phyloP scores from a whole-genome alignment of 192 early-diverging fungal species.

The Linnemannia elongata region DNA sequence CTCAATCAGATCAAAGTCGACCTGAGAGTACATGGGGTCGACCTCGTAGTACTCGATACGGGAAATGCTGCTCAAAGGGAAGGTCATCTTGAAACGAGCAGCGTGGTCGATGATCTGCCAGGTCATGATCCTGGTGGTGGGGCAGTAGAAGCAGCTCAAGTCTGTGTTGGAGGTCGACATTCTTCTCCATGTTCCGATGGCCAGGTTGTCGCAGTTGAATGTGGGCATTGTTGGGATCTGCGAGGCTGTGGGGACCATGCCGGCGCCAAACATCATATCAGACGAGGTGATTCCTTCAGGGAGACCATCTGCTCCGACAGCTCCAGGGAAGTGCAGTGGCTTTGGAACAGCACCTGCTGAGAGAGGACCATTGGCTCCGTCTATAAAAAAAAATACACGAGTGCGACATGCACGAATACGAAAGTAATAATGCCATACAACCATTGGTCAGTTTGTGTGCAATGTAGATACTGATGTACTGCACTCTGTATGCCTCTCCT shows the following conservation, averaged over 20 bases:
- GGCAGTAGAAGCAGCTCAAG: conserved; percentile 67
- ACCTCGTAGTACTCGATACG: conserved; percentile 60
- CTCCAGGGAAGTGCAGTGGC: conserved; percentile 47
- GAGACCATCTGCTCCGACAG: conserved; percentile 32
- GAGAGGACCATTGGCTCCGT: conserved; percentile 51
- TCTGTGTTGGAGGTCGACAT: conserved; percentile 68
- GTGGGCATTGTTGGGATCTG: conserved; percentile 55
- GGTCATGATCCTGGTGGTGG: conserved; percentile 61
- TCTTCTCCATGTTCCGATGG: conserved; percentile 74
- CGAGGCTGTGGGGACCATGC: conserved; percentile 42
- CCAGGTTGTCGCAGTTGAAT: conserved; percentile 66
- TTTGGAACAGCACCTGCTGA: conserved; percentile 57
- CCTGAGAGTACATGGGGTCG: conserved; percentile 61
- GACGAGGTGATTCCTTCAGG: conserved; percentile 51
- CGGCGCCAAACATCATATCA: conserved; percentile 39
- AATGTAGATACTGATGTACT: background rate
- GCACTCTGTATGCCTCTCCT: background rate
- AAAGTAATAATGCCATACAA: too few relatives aligned
- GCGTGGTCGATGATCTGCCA: conserved; percentile 73
- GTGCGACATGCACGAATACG: background rate
- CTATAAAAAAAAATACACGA: conserved; percentile 22
- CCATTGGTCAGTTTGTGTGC: background rate
- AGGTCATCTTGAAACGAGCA: conserved; percentile 72
- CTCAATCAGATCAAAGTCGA: conserved; percentile 67
- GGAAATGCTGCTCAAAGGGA: conserved; percentile 65